These are phyloP conservation scores for Capronia coronata DNA, from an alignment of 2,329 filamentous ascomycete species.

Conservation along the genomic window DNA sequence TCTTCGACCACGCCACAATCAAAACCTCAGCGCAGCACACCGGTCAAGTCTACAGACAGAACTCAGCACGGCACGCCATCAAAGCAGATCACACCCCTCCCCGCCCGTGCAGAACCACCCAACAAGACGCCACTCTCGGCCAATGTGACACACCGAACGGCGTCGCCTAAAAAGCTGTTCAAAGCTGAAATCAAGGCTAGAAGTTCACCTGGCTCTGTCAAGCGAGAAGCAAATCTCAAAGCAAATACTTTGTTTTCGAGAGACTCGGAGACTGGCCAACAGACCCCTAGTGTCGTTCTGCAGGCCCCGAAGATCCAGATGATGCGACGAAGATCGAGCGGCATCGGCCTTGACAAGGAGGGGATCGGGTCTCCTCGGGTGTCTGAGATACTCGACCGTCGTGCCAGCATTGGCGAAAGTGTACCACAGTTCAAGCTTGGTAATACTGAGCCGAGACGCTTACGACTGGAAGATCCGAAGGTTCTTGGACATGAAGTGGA, in stretches of 20 bases:
- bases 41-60: conserved; percentile 29
- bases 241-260: conserved; percentile 49
- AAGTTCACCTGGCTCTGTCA: conserved; percentile 30
- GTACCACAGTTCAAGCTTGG: conserved; percentile 57
- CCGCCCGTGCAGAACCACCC: conserved; percentile 43
- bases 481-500: conserved; percentile 59
- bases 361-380: conserved; percentile 72
- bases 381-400: conserved; percentile 62
- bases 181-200: conserved; percentile 38
- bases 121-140: conserved; percentile 45
- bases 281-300: conserved; percentile 58
- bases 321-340: conserved; percentile 52
- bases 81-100: conserved; percentile 42
- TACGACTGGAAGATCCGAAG: conserved; percentile 61
- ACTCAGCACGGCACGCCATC: conserved; percentile 37
- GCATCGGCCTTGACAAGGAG: conserved; percentile 61
- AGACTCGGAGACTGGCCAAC: conserved; percentile 48
- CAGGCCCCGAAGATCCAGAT: conserved; percentile 46
- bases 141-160: conserved; percentile 41
- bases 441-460: conserved; percentile 37
- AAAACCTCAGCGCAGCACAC: conserved; percentile 27
- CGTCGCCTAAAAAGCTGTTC: conserved; percentile 47
- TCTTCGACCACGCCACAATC: conserved; percentile 38
- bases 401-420: conserved; percentile 64
- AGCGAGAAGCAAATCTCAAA: conserved; percentile 32